Percentiles rank a stretch among this genome's conserved stretches.
These are phyloP conservation scores for Xylaria flabelliformis DNA, from an alignment of 495 filamentous ascomycete genomes.

Conservation along the genomic window DNA sequence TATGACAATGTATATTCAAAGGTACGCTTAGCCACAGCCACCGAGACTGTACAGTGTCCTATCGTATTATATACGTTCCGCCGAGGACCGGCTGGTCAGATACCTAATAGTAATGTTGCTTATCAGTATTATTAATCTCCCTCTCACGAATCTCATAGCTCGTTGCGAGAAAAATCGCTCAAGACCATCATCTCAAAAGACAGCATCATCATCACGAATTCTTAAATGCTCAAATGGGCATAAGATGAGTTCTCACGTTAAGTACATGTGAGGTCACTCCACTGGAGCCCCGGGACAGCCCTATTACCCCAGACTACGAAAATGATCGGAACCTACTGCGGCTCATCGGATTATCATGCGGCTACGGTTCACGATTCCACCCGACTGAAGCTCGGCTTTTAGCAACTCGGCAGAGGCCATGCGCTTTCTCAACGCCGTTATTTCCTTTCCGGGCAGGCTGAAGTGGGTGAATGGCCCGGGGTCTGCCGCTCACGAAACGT, in stretches of 20 bases:
- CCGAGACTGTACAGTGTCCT: constrained; percentile 18
- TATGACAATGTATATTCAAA: background rate
- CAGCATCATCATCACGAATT: background rate
- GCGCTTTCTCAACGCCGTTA: constrained; percentile 16
- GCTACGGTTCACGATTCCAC: constrained; percentile 28
- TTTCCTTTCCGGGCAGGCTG: background rate
- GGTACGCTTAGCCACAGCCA: background rate
- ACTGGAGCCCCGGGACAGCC: constrained; percentile 17
- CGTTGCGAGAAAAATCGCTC: constrained; percentile 28
- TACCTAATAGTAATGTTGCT: constrained; percentile 13
- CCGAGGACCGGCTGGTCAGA: constrained; percentile 25
- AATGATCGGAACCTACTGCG: constrained; percentile 30
- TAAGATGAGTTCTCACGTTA: constrained; percentile 5
- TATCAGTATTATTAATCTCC: constrained; percentile 25
- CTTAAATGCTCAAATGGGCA: background rate
- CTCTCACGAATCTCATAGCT: background rate
- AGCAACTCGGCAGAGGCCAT: constrained; percentile 22
- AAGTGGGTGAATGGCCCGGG: constrained; percentile 7
- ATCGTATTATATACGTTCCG: constrained; percentile 16
- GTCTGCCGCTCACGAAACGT: constrained; percentile 9
- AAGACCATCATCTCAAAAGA: constrained; percentile 18
- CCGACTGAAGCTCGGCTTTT: constrained; percentile 33
- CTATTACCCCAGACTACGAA: constrained; percentile 31
- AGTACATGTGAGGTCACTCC: constrained; percentile 26
- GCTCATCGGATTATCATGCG: constrained; percentile 27